phyloP scores from a whole-genome alignment of 2,329 filamentous ascomycete genomes.

The Colletotrichum falcatum region DNA sequence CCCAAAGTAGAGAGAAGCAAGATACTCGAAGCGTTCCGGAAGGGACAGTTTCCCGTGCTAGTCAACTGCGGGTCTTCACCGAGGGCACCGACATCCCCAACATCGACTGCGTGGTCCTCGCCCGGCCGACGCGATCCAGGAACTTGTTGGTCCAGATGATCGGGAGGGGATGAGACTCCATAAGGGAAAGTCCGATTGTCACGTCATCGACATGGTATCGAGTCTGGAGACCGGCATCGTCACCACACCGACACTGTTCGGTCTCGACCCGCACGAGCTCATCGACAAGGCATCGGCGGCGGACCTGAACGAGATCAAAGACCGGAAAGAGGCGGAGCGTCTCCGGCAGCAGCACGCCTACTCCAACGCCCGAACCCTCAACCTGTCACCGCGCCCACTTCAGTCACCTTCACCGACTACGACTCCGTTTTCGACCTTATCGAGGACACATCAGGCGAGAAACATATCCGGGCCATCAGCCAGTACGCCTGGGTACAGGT shows the following conservation, averaged over 20 bases:
- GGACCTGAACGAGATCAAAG: slow-evolving; percentile 69
- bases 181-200: slow-evolving; percentile 86
- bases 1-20: slow-evolving; percentile 74
- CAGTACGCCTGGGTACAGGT: slow-evolving; percentile 86
- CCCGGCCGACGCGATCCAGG: slow-evolving; percentile 89
- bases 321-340: slow-evolving; percentile 59
- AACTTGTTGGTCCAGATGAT: slow-evolving; percentile 98
- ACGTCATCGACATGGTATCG: slow-evolving; percentile 96
- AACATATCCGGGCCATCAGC: slow-evolving; percentile 82
- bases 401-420: slow-evolving; percentile 88
- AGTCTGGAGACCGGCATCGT: slow-evolving; percentile 86
- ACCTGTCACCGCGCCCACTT: slow-evolving; percentile 44
- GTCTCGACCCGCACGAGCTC: slow-evolving; percentile 85
- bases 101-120: slow-evolving; percentile 92
- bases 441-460: slow-evolving; percentile 81
- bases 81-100: slow-evolving; percentile 98
- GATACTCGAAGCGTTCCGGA: slow-evolving; percentile 80
- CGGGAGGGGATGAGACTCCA: slow-evolving; percentile 90
- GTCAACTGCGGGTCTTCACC: slow-evolving; percentile 97
- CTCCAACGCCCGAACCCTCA: slow-evolving; percentile 5
- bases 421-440: slow-evolving; percentile 92
- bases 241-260: slow-evolving; percentile 92
- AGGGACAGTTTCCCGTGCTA: slow-evolving; percentile 83
- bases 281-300: slow-evolving; percentile 74
- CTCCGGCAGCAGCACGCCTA: slow-evolving; percentile 46